Conservation (phyloP, 345 rosid genomes). For the Hibiscus syriacus region DNA sequence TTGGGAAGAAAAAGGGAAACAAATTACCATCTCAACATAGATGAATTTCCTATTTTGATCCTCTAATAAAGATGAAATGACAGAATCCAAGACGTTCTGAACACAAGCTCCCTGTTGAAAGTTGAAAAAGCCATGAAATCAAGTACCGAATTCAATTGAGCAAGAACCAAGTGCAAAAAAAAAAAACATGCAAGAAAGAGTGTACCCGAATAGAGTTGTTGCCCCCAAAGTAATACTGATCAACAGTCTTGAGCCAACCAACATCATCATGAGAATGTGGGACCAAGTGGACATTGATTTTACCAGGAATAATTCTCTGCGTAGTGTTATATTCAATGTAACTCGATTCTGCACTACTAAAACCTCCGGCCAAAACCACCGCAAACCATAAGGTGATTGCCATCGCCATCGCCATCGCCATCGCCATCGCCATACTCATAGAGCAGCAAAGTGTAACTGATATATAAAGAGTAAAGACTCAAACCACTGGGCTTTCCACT, state of each 20-base stretch:
- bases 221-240: conserved; percentile 85
- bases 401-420: no score
- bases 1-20: background rate
- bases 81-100: conserved; percentile 87
- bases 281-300: conserved; percentile 84
- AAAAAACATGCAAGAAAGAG: background rate
- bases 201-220: conserved; percentile 84
- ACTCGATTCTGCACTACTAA: conserved; percentile 24
- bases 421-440: conserved; percentile 9
- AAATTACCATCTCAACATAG: conserved; percentile 71
- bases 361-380: conserved; percentile 14
- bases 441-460: no score
- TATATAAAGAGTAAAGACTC: conserved; percentile 2
- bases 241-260: conserved; percentile 96
- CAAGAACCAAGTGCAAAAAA: background rate
- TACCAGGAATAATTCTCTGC: conserved; percentile 47
- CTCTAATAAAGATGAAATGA: conserved; percentile 67
- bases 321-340: conserved; percentile 69
- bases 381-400: conserved; percentile 8
- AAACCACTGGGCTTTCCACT: background rate
- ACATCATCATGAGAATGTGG: conserved; percentile 97
- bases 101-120: conserved; percentile 74
- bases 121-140: conserved; percentile 8
- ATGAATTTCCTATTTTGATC: conserved; percentile 85
- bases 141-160: background rate